These are phyloP conservation scores for Zygotorulaspora danielsina DNA, from an alignment of 805 yeast genomes.

Conservation along the genomic window DNA sequence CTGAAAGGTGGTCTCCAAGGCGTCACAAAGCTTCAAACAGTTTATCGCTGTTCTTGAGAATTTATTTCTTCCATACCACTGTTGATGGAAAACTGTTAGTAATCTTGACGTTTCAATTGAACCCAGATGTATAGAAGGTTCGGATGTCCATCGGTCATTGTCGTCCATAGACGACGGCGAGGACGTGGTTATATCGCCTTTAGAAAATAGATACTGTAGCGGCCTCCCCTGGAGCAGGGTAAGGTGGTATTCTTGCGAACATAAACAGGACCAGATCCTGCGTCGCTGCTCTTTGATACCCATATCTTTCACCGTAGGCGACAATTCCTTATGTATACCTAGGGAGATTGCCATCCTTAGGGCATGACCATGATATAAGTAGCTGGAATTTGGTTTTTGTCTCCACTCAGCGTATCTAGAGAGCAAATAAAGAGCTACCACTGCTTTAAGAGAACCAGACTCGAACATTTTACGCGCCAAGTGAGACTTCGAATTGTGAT, in stretches of 20 bases:
- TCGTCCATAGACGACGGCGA: slow-evolving; percentile 51
- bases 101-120: slow-evolving; percentile 52
- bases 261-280: slow-evolving; percentile 66
- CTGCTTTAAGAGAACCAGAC: slow-evolving; percentile 52
- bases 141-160: slow-evolving; percentile 26
- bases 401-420: slow-evolving; percentile 61
- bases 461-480: slow-evolving; percentile 50
- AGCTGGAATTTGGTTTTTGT: slow-evolving; percentile 62
- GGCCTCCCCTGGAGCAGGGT: slow-evolving; percentile 66
- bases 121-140: slow-evolving; percentile 57
- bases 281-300: slow-evolving; percentile 49
- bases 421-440: slow-evolving; percentile 49
- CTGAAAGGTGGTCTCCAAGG: slow-evolving; percentile 39
- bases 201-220: slow-evolving; percentile 42
- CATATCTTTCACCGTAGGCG: slow-evolving; percentile 17
- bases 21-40: slow-evolving; percentile 45
- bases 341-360: slow-evolving; percentile 63
- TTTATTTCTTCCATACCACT: slow-evolving; percentile 5
- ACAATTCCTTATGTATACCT: slow-evolving; percentile 53
- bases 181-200: slow-evolving; percentile 44
- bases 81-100: slow-evolving; percentile 38
- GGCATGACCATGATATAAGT: slow-evolving; percentile 63
- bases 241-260: slow-evolving; percentile 59
- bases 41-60: slow-evolving; percentile 39
- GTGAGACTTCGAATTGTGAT: slow-evolving; percentile 47